Conservation (phyloP, 352 stramenopile genomes). For the Detonula confervacea region DNA sequence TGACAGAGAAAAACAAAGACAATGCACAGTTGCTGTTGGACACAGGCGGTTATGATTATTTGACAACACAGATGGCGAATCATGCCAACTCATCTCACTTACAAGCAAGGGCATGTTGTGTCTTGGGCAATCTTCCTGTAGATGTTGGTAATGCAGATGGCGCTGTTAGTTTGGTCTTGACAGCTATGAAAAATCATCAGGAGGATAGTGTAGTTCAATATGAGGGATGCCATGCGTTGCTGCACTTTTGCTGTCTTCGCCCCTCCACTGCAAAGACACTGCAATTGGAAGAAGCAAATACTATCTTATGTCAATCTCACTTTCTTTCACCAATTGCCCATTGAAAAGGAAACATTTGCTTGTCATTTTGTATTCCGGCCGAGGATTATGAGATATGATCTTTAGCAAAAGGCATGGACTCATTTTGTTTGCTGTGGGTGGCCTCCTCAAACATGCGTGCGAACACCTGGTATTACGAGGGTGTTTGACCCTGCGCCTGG, state of each 20-base stretch:
- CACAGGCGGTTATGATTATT: slow-evolving; percentile 22
- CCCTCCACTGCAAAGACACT: slow-evolving; percentile 7
- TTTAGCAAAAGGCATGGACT: too few species aligned
- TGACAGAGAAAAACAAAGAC: slow-evolving; percentile 17
- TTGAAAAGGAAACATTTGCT: background rate
- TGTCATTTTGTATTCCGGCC: too few species aligned
- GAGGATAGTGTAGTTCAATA: slow-evolving; percentile 24
- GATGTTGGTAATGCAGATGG: slow-evolving; percentile 13
- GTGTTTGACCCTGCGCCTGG: too few species aligned
- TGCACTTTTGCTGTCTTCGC: slow-evolving; percentile 22
- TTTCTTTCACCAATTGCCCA: background rate
- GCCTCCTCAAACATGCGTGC: too few species aligned
- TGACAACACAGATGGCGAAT: slow-evolving; percentile 26
- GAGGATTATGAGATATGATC: too few species aligned
- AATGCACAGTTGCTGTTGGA: background rate
- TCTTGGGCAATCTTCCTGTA: slow-evolving; percentile 25
- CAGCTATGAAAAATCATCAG: slow-evolving; percentile 29
- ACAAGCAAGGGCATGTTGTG: slow-evolving; percentile 6
- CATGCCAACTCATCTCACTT: slow-evolving; percentile 11
- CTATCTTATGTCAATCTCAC: slow-evolving; percentile 14
- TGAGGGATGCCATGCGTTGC: slow-evolving; percentile 26
- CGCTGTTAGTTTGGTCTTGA: slow-evolving; percentile 12
- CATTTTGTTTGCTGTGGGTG: too few species aligned
- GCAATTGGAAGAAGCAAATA: slow-evolving; percentile 13
- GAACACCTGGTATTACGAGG: too few species aligned